These are phyloP conservation scores for Stromatinia cepivora DNA, from an alignment of 2,329 filamentous ascomycete species.

Conservation along the genomic window DNA sequence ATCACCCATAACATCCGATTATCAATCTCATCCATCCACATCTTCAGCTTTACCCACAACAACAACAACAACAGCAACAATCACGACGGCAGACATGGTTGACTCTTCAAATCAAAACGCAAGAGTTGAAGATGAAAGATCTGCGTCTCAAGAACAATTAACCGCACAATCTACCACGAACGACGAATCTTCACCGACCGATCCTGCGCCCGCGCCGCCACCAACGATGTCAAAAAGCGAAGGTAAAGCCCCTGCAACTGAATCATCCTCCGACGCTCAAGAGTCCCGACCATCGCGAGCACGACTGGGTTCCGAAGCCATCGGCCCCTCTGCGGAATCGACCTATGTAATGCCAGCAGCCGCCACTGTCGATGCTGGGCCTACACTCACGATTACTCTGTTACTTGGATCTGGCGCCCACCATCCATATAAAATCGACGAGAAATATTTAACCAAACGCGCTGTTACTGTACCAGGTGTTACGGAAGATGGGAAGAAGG, in stretches of 20 bases:
- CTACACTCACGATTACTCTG: constrained; percentile 72
- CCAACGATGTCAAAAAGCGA: constrained; percentile 7
- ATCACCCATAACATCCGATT: constrained; percentile 9
- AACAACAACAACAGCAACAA: not conserved
- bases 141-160: not conserved
- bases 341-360: constrained; percentile 16
- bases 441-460: constrained; percentile 78
- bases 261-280: not conserved
- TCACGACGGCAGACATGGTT: not conserved
- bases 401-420: constrained; percentile 78
- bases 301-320: constrained; percentile 4
- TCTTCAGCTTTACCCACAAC: not conserved
- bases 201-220: constrained; percentile 1
- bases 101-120: not conserved
- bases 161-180: not conserved
- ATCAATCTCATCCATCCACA: not conserved
- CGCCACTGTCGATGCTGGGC: constrained; percentile 41
- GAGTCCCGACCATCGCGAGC: not conserved
- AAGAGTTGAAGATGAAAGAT: not conserved
- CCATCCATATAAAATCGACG: constrained; percentile 88
- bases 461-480: constrained; percentile 73
- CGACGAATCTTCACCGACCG: not conserved
- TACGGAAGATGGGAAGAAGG: constrained; percentile 58
- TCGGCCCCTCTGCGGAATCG: not conserved
- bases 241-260: constrained; percentile 14